A percentile compares a stretch with the other conserved stretches of the same genome.
These are phyloP conservation scores for Fusarium globosum DNA, from an alignment of 2,329 filamentous ascomycete species.

Conservation along the genomic window DNA sequence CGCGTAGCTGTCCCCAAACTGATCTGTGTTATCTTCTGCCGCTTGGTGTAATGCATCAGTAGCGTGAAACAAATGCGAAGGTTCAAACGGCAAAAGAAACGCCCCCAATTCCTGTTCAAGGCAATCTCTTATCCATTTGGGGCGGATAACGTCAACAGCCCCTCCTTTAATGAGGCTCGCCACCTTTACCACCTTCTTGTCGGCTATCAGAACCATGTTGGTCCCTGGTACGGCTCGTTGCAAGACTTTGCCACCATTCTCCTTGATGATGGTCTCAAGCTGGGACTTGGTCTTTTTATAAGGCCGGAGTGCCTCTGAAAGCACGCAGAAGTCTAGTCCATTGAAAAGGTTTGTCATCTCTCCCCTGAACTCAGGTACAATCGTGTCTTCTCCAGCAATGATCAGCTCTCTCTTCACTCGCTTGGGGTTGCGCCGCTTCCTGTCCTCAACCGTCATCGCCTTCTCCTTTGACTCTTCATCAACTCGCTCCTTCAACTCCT, in stretches of 20 bases:
- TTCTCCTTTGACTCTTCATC: slow-evolving; percentile 80
- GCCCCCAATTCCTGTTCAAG: slow-evolving; percentile 68
- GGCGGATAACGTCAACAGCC: slow-evolving; percentile 77
- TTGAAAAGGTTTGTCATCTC: slow-evolving; percentile 75
- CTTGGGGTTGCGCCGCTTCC: slow-evolving; percentile 64
- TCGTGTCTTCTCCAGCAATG: slow-evolving; percentile 75
- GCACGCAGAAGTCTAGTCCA: slow-evolving; percentile 82
- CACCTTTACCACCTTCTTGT: slow-evolving; percentile 84
- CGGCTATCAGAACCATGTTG: slow-evolving; percentile 78
- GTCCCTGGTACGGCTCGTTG: slow-evolving; percentile 75
- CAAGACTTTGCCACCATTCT: slow-evolving; percentile 82
- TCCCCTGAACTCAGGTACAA: slow-evolving; percentile 60
- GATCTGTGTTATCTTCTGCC: slow-evolving; percentile 74
- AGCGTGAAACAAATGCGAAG: slow-evolving; percentile 77
- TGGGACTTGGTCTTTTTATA: slow-evolving; percentile 80
- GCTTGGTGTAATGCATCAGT: slow-evolving; percentile 65
- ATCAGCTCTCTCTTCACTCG: slow-evolving; percentile 75
- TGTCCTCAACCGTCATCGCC: slow-evolving; percentile 80
- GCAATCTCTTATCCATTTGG: slow-evolving; percentile 87
- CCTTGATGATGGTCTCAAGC: slow-evolving; percentile 83
- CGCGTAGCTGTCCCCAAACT: slow-evolving; percentile 84
- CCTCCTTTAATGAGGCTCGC: slow-evolving; percentile 82
- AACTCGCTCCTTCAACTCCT: slow-evolving; percentile 73
- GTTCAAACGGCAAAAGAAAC: slow-evolving; percentile 72
- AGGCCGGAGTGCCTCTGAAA: slow-evolving; percentile 79